Percentiles rank a stretch among this genome's conserved stretches.
These are phyloP conservation scores for Diplodia mutila DNA, from an alignment of 2,329 filamentous ascomycete species.

Conservation along the genomic window DNA sequence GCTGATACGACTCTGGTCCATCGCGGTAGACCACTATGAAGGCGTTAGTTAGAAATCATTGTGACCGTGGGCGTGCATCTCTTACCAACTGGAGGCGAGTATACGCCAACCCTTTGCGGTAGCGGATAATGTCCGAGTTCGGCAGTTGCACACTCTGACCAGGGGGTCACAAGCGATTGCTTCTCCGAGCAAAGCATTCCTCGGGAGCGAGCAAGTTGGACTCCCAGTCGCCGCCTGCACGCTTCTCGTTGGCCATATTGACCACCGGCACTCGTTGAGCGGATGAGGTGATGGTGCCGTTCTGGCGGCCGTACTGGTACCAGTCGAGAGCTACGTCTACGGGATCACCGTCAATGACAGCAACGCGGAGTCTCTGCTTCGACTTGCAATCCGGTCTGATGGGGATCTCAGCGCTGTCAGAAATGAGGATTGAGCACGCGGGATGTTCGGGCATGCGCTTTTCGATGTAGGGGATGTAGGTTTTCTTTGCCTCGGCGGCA, in stretches of 20 bases:
- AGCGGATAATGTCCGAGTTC: slow-evolving; percentile 67
- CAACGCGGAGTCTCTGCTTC: slow-evolving; percentile 46
- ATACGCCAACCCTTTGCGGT: slow-evolving; percentile 69
- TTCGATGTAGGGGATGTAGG: slow-evolving; percentile 68
- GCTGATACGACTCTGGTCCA: slow-evolving; percentile 65
- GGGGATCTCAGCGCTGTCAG: slow-evolving; percentile 41
- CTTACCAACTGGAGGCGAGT: slow-evolving; percentile 69
- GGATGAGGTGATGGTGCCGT: slow-evolving; percentile 11
- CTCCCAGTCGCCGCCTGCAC: slow-evolving; percentile 81
- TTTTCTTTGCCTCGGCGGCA: slow-evolving; percentile 70
- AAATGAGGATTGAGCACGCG: slow-evolving; percentile 63
- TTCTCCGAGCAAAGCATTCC: slow-evolving; percentile 74
- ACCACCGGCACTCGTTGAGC: slow-evolving; percentile 63
- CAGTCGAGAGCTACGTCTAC: slow-evolving; percentile 63
- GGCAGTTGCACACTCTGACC: slow-evolving; percentile 40
- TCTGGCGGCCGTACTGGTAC: slow-evolving; percentile 47
- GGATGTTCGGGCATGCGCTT: slow-evolving; percentile 58
- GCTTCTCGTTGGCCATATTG: slow-evolving; percentile 75
- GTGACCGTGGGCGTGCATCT: neutral
- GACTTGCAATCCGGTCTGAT: slow-evolving; percentile 54
- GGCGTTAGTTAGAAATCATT: neutral
- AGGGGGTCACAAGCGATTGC: slow-evolving; percentile 69
- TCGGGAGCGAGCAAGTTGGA: slow-evolving; percentile 66
- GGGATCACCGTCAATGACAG: slow-evolving; percentile 51
- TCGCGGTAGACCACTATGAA: slow-evolving; percentile 68